phyloP scores from a whole-genome alignment of 441 rosid species.

The Kokia cookei region DNA sequence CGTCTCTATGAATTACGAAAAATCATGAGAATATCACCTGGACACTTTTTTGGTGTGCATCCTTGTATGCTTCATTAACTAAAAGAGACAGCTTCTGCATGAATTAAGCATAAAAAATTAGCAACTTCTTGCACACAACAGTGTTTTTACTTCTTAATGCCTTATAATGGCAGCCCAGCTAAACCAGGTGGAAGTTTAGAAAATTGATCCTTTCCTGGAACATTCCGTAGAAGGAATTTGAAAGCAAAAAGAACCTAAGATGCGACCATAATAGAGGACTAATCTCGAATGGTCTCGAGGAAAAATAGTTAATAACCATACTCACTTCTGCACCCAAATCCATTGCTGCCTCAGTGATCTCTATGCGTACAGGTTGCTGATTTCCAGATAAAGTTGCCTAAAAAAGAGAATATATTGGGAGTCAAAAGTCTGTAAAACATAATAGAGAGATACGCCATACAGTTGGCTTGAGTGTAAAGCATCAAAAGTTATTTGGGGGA shows the following conservation, averaged over 20 bases:
- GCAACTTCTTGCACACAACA: neutral
- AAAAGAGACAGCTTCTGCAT: constrained; percentile 75
- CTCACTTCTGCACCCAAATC: constrained; percentile 84
- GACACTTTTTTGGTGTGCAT: constrained; percentile 91
- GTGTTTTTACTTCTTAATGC: neutral
- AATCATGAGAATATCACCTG: constrained; percentile 35
- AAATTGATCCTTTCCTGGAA: neutral
- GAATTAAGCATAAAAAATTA: neutral
- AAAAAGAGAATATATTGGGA: constrained; percentile 7
- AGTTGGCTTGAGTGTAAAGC: neutral
- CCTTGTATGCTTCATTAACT: constrained; percentile 87
- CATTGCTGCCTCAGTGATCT: constrained; percentile 96
- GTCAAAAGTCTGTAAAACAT: neutral
- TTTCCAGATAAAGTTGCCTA: constrained; percentile 86
- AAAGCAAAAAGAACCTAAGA: neutral
- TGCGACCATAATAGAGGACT: neutral
- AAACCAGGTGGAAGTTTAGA: neutral
- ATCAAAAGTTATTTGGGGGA: neutral
- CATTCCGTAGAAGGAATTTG: neutral
- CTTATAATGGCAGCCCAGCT: neutral
- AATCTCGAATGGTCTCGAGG: neutral
- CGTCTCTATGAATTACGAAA: neutral
- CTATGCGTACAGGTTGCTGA: constrained; percentile 85
- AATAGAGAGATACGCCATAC: neutral
- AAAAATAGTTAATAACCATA: neutral